Evolutionary conservation across 2,329 filamentous ascomycete species (phyloP).

Genomic region (Hortaea sp.): DNA sequence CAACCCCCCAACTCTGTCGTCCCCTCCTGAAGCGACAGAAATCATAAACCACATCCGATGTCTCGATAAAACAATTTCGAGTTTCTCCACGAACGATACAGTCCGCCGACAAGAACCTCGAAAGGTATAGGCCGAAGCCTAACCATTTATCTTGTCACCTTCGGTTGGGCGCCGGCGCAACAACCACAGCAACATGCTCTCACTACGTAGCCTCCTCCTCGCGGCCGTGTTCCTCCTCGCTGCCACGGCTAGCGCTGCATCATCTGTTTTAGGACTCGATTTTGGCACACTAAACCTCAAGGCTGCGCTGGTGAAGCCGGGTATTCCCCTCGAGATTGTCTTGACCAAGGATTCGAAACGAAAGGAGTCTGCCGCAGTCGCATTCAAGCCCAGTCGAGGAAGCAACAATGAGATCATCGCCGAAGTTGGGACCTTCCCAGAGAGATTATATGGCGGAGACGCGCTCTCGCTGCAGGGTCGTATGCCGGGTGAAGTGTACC

Average conservation of each 20-base stretch:
- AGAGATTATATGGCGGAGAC: slow-evolving; percentile 85
- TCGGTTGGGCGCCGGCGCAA: slow-evolving; percentile 14
- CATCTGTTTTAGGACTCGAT: slow-evolving; percentile 84
- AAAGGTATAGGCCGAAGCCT: not conserved
- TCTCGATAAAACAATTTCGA: not conserved
- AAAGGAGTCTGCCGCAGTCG: slow-evolving; percentile 84
- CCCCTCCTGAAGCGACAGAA: not conserved
- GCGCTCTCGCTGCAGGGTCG: slow-evolving; percentile 76
- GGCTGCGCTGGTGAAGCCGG: slow-evolving; percentile 88
- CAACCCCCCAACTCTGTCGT: not conserved
- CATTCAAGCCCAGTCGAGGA: slow-evolving; percentile 76
- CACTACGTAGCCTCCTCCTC: slow-evolving; percentile 11
- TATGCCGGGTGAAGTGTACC: slow-evolving; percentile 88
- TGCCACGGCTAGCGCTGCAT: slow-evolving; percentile 49
- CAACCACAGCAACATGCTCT: slow-evolving; percentile 12
- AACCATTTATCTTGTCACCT: slow-evolving; percentile 11
- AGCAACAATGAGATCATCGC: slow-evolving; percentile 45
- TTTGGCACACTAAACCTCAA: slow-evolving; percentile 96
- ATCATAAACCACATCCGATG: not conserved
- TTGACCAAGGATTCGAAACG: slow-evolving; percentile 95
- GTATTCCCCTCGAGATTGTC: slow-evolving; percentile 94
- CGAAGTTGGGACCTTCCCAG: slow-evolving; percentile 53
- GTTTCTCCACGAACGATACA: not conserved
- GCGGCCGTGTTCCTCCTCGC: slow-evolving; percentile 44
- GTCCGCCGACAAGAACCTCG: not conserved